phyloP scores from a whole-genome alignment of 2,329 filamentous ascomycete genomes.

The Colletotrichum nymphaeae region DNA sequence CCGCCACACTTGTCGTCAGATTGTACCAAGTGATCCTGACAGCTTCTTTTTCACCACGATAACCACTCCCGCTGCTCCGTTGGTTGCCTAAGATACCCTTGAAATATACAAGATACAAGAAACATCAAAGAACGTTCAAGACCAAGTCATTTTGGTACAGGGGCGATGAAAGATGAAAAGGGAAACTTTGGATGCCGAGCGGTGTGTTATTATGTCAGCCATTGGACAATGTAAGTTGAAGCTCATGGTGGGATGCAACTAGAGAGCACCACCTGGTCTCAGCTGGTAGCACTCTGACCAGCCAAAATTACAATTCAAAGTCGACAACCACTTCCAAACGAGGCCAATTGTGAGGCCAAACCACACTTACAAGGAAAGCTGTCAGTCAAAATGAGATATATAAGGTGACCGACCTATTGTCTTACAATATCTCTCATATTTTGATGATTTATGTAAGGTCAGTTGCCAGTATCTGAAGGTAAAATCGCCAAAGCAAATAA shows the following conservation, averaged over 20 bases:
- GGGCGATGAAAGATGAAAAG: no score
- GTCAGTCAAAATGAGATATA: background rate
- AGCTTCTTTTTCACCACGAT: conserved; percentile 11
- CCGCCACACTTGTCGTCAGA: conserved; percentile 25
- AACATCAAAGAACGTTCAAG: no score
- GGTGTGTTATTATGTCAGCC: no score
- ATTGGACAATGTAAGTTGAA: background rate
- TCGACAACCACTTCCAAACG: background rate
- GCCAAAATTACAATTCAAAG: background rate
- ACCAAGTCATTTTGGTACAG: no score
- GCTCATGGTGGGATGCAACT: background rate
- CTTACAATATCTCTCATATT: background rate
- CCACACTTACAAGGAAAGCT: background rate
- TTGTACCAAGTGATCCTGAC: background rate
- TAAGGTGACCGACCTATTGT: background rate
- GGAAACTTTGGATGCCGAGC: no score
- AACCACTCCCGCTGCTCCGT: no score
- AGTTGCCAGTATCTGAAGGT: background rate
- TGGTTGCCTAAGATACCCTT: background rate
- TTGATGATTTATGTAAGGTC: background rate
- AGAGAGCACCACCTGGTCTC: fast-evolving
- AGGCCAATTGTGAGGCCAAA: background rate
- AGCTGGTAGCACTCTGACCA: background rate
- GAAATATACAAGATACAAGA: no score
- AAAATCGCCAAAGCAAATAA: background rate